Percentiles rank a stretch among this genome's conserved stretches.
Conservation (phyloP, 2,329 filamentous ascomycete genomes). For the Xylaria sp. region DNA sequence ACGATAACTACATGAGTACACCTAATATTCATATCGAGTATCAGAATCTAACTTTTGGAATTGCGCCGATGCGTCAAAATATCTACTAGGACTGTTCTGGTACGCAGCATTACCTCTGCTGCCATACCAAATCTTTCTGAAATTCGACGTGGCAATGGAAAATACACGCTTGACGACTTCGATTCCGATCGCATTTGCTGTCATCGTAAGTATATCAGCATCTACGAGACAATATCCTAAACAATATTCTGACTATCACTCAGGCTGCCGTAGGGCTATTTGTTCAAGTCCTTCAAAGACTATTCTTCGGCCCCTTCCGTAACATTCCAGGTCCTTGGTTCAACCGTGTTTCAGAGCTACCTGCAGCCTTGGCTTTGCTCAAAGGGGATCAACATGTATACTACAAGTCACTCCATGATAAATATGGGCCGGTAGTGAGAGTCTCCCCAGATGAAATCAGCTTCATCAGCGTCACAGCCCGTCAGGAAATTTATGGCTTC, state of each 20-base stretch:
- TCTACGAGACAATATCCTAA: background rate
- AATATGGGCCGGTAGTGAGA: background rate
- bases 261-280: background rate
- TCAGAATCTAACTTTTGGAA: no score
- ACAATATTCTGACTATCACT: background rate
- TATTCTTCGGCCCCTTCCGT: constrained; percentile 1
- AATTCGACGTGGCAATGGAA: background rate
- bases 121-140: background rate
- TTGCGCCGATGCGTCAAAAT: no score
- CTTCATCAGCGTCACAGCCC: background rate
- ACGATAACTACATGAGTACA: no score
- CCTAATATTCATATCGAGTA: no score
- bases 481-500: background rate
- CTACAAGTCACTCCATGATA: constrained; percentile 2
- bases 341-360: background rate
- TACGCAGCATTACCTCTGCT: background rate
- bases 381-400: background rate
- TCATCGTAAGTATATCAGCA: background rate
- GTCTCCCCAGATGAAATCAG: background rate
- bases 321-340: background rate
- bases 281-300: background rate
- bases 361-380: background rate
- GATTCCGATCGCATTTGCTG: background rate
- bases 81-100: background rate
- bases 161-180: background rate